phyloP scores from a whole-genome alignment of 257 asterid genomes.

The Solanum ossicruentum region DNA sequence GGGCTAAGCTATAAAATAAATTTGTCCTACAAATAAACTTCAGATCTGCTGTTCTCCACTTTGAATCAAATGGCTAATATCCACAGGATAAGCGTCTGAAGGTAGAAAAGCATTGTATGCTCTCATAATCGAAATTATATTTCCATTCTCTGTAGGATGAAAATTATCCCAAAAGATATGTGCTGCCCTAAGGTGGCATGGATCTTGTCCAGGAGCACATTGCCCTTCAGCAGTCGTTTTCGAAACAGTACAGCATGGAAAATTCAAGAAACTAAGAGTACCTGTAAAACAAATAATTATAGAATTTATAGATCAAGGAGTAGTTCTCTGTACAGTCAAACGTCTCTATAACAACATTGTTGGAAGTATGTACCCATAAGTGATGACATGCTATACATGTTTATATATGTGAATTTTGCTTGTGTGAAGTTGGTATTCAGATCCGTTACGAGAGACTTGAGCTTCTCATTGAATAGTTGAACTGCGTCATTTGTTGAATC shows the following conservation, averaged over 20 bases:
- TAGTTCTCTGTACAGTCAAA: neutral
- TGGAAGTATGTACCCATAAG: slow-evolving; percentile 4
- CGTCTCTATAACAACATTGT: neutral
- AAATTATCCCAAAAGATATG: slow-evolving; percentile 15
- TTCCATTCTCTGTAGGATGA: slow-evolving; percentile 17
- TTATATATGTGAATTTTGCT: slow-evolving; percentile 34
- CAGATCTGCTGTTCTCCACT: neutral
- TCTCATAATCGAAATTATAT: slow-evolving; percentile 4
- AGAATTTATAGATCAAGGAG: neutral
- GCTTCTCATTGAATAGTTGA: slow-evolving; percentile 14
- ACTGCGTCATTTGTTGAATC: slow-evolving; percentile 15
- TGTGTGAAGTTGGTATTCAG: slow-evolving; percentile 9
- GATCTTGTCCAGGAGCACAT: neutral
- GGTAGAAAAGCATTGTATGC: slow-evolving; percentile 6
- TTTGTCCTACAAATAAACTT: neutral
- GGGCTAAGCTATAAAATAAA: neutral
- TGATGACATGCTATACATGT: slow-evolving; percentile 28
- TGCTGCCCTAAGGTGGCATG: slow-evolving; percentile 16
- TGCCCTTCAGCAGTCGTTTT: neutral
- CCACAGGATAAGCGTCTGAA: slow-evolving; percentile 20
- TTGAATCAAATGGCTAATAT: slow-evolving; percentile 10
- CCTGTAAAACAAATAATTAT: neutral
- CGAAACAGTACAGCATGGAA: slow-evolving; percentile 20
- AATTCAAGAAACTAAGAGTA: neutral
- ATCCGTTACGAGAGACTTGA: slow-evolving; percentile 17